Conservation (phyloP, 257 asterid genomes). For the Coffea eugenioides region DNA sequence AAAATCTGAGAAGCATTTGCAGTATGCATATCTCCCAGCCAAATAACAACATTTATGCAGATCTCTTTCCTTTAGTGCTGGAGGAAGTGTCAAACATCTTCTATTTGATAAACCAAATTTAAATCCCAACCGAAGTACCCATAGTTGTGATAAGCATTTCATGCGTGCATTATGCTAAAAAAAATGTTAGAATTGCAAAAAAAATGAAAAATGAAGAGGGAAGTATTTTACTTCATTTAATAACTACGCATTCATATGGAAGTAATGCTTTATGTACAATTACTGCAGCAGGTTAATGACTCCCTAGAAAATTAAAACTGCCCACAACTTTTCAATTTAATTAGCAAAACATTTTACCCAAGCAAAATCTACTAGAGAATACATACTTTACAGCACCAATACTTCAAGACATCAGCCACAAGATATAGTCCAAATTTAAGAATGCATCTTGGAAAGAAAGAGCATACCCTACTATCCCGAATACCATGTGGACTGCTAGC, state of each 20-base stretch:
- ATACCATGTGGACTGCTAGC: slow-evolving; percentile 90
- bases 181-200: not conserved
- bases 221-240: not conserved
- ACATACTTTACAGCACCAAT: not conserved
- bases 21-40: not conserved
- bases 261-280: not conserved
- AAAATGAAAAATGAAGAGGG: not conserved
- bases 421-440: not conserved
- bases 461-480: slow-evolving; percentile 70
- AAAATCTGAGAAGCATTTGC: not conserved
- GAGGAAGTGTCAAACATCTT: no score
- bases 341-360: not conserved
- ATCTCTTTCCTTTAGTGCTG: not conserved
- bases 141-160: not conserved
- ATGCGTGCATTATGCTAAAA: not conserved
- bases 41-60: not conserved
- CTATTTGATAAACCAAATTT: not conserved
- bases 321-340: not conserved
- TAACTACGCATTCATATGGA: not conserved
- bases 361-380: not conserved
- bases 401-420: not conserved
- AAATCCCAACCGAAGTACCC: not conserved
- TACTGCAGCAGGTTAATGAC: not conserved
- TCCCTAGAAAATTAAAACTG: not conserved
- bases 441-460: slow-evolving; percentile 20